A percentile compares a stretch with the other conserved stretches of the same genome.
These are phyloP conservation scores for Solanum pinnatisectum DNA, from an alignment of 257 asterid genomes.

Conservation along the genomic window DNA sequence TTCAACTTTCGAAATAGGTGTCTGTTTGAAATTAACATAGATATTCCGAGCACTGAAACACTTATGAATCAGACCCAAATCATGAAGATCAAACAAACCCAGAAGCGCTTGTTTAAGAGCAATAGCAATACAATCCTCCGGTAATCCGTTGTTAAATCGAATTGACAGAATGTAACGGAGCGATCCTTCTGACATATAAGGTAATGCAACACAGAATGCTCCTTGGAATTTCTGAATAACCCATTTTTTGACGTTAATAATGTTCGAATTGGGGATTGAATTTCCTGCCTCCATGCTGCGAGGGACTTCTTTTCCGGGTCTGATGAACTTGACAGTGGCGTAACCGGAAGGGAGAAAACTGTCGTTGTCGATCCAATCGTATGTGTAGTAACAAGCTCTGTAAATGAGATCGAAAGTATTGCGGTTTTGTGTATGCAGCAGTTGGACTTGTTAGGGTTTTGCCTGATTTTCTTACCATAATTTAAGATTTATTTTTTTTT, in stretches of 20 bases:
- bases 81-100: background rate
- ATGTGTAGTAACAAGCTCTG: background rate
- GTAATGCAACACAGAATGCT: background rate
- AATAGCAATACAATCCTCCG: background rate
- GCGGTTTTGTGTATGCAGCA: too few species aligned
- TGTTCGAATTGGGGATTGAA: background rate
- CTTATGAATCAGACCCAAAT: background rate
- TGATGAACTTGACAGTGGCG: background rate
- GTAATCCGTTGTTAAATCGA: background rate
- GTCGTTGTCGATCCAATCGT: background rate
- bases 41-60: background rate
- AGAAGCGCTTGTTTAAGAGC: background rate
- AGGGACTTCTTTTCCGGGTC: background rate
- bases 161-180: background rate
- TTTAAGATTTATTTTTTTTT: too few species aligned
- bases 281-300: too few species aligned
- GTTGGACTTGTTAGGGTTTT: too few species aligned
- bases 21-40: background rate
- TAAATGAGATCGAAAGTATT: background rate
- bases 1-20: background rate
- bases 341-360: background rate
- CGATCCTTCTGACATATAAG: background rate
- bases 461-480: too few species aligned
- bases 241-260: background rate
- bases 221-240: background rate